Base-by-base conservation (phyloP, 2,329 filamentous ascomycete species). In the Zasmidium angulare region DNA sequence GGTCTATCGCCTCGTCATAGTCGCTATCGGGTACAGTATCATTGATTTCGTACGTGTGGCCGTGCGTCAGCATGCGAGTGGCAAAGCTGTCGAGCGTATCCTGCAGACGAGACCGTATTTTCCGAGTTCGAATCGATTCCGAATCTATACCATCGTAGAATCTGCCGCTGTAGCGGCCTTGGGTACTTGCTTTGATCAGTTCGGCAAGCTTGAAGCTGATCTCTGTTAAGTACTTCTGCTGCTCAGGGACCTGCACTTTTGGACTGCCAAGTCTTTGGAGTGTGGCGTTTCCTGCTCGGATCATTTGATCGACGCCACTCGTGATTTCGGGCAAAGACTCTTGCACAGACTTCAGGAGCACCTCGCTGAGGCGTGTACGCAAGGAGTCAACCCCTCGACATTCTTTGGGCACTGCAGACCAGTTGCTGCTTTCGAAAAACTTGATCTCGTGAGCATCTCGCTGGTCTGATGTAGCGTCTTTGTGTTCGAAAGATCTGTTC, bases 401-500 rank as follows among this genome's bases (percentile, higher is more conserved):
- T 9, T 43, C 36, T 17, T 43, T 43, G 36, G 36, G 36, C n/a
- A 43, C 36, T 14, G n/a, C 36, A 43, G 36, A 14, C 36, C 36
- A 43, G 36, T 43, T 43, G 36, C 36, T 9, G 4, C 12, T 43
- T 19, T 19, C 36, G 36, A 43, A 43, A 17, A 43, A 43, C 14
- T 43, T 43, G 36, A 17, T 43, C n/a, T 43, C 36, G 4, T 17
- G 36, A 17, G 36, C 36, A 43, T 43, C 36, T 14, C 36, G 36
- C n/a, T 43, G 12, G n/a, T 43, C 36, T 7, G 36, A 19, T 17
- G 36, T 43, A 19, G 36, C 11, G 36, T 43, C 36, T 43, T 17
- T 43, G n/a, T 43, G 36, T 17, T 43, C 36, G n/a, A 43, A 43
- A 9, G 36, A 43, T 43, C 36, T 43, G 47, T 61, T 61, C 23